phyloP scores from a whole-genome alignment of 2,329 filamentous ascomycete species.

The Cladophialophora immunda region DNA sequence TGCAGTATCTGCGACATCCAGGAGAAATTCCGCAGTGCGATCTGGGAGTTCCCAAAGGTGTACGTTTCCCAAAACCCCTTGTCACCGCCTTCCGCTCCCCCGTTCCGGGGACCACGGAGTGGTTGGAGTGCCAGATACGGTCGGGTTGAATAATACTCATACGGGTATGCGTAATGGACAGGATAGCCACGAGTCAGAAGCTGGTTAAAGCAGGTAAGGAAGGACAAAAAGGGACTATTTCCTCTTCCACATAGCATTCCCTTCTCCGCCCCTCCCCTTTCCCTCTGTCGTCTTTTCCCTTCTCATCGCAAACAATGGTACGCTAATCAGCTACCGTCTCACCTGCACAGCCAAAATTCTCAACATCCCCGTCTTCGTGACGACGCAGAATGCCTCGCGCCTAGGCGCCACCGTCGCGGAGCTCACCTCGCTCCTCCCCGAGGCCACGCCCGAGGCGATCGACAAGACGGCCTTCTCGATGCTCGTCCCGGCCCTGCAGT shows the following conservation, averaged over 20 bases:
- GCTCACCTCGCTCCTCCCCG: constrained; percentile 63
- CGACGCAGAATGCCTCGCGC: constrained; percentile 81
- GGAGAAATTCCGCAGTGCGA: constrained; percentile 86
- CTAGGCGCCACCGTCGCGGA: constrained; percentile 84
- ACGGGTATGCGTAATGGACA: not conserved
- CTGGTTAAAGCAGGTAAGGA: constrained; percentile 66
- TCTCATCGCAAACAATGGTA: not conserved
- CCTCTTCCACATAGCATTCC: no score
- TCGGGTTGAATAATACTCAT: not conserved
- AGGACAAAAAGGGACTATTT: no score
- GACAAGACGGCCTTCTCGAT: constrained; percentile 96
- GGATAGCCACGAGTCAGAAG: constrained; percentile 61
- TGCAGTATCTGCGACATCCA: constrained; percentile 82
- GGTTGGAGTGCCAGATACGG: constrained; percentile 15
- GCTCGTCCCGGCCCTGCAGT: constrained; percentile 69
- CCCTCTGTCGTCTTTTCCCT: not conserved
- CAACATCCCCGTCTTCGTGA: constrained; percentile 80
- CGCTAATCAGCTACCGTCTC: no score
- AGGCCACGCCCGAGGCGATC: constrained; percentile 61
- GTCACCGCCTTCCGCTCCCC: not conserved
- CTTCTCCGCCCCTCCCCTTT: no score
- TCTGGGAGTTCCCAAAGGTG: constrained; percentile 86
- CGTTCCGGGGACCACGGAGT: not conserved
- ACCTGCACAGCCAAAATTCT: constrained; percentile 60
- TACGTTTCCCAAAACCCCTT: constrained; percentile 51